Conservation (phyloP, 805 yeast species). For the Saccharomycopsis selenospora region DNA sequence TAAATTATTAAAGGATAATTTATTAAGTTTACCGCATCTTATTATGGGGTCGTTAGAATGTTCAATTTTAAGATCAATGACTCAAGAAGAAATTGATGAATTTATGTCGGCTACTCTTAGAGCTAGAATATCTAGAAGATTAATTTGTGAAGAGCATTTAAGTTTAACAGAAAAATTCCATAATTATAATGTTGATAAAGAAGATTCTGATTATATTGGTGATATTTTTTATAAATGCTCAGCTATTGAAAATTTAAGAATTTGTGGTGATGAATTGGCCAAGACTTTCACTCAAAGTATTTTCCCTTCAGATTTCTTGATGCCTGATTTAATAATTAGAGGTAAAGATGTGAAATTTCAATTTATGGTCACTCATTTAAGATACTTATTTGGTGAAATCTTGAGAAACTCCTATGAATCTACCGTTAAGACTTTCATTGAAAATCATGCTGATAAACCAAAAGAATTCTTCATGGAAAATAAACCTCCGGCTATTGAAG, state of each 20-base stretch:
- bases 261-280: constrained; percentile 43
- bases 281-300: constrained; percentile 42
- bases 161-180: constrained; percentile 62
- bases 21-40: constrained; percentile 75
- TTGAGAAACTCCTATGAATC: constrained; percentile 81
- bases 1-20: constrained; percentile 63
- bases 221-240: constrained; percentile 78
- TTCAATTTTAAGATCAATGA: constrained; percentile 49
- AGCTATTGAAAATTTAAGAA: constrained; percentile 57
- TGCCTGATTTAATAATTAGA: constrained; percentile 74
- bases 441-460: constrained; percentile 13
- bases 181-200: constrained; percentile 32
- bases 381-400: constrained; percentile 81
- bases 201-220: constrained; percentile 48
- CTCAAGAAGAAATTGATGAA: constrained; percentile 57
- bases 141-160: constrained; percentile 86
- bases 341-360: constrained; percentile 68
- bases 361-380: constrained; percentile 79
- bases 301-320: constrained; percentile 43
- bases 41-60: constrained; percentile 91
- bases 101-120: constrained; percentile 73
- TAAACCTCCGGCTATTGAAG: constrained; percentile 65
- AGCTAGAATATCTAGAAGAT: constrained; percentile 82
- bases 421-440: constrained; percentile 45
- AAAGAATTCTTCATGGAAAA: constrained; percentile 19